Conservation (phyloP, 192 early-diverging fungal genomes). For the Haplosporangium gracile region DNA sequence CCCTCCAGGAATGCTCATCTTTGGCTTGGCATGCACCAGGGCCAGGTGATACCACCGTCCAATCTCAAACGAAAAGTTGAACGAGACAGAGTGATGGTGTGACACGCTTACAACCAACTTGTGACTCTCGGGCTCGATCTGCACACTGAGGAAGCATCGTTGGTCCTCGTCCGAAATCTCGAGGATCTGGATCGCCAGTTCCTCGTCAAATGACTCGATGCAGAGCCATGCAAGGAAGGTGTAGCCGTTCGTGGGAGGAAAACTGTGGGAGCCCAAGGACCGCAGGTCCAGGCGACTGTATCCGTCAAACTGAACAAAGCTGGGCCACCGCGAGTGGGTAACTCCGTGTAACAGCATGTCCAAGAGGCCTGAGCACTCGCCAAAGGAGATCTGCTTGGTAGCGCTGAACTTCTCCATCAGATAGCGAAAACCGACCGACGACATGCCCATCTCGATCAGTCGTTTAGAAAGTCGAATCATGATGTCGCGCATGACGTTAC, state of each 20-base stretch:
- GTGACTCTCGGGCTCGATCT: slow-evolving; percentile 61
- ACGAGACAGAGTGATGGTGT: slow-evolving; percentile 60
- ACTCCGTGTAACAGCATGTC: slow-evolving; percentile 69
- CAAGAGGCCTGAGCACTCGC: slow-evolving; percentile 56
- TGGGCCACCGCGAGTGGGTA: slow-evolving; percentile 68
- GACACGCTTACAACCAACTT: slow-evolving; percentile 59
- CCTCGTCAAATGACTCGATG: slow-evolving; percentile 68
- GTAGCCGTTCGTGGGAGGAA: slow-evolving; percentile 72
- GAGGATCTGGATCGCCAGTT: slow-evolving; percentile 58
- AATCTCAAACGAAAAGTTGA: slow-evolving; percentile 66
- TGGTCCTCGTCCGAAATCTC: slow-evolving; percentile 65
- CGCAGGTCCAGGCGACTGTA: slow-evolving; percentile 62
- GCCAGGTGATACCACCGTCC: slow-evolving; percentile 78
- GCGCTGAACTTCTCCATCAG: slow-evolving; percentile 68
- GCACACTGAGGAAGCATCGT: slow-evolving; percentile 58
- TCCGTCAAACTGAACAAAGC: slow-evolving; percentile 73
- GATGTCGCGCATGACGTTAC: slow-evolving; percentile 48
- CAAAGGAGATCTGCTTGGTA: slow-evolving; percentile 51
- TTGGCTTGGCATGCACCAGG: slow-evolving; percentile 72
- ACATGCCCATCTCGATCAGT: slow-evolving; percentile 69
- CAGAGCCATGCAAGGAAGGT: slow-evolving; percentile 73
- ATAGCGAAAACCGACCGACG: slow-evolving; percentile 65
- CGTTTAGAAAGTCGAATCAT: slow-evolving; percentile 63
- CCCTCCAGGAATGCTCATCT: slow-evolving; percentile 55
- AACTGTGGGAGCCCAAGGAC: slow-evolving; percentile 57